A percentile compares a stretch with the other conserved stretches of the same genome.
Conservation (phyloP, 805 yeast species). For the Lachancea nothofagi region DNA sequence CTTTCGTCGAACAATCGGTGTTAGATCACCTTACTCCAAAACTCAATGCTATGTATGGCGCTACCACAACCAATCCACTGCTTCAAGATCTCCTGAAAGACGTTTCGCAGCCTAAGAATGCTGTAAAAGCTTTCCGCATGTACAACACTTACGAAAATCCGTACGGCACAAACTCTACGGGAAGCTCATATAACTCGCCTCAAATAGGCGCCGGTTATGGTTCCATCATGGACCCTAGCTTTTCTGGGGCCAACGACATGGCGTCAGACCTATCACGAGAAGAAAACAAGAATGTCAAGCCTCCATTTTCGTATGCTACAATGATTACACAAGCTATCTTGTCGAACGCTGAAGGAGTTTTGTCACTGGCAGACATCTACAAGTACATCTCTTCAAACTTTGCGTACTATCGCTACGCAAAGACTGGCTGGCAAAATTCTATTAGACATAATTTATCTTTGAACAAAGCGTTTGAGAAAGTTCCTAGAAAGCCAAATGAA, state of each 20-base stretch:
- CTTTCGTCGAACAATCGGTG: conserved; percentile 46
- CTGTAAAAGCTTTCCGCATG: conserved; percentile 31
- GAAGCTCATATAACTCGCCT: conserved; percentile 7
- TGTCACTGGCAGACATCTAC: conserved; percentile 87
- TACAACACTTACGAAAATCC: conserved; percentile 15
- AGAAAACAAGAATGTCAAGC: conserved; percentile 84
- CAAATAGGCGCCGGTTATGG: conserved; percentile 11
- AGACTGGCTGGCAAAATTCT: conserved; percentile 98
- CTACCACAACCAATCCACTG: conserved; percentile 18
- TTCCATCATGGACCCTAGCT: conserved; percentile 13
- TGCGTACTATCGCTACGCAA: conserved; percentile 85
- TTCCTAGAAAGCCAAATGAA: conserved; percentile 89
- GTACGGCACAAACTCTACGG: conserved; percentile 4
- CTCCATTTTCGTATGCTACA: conserved; percentile 95
- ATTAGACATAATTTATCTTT: conserved; percentile 91
- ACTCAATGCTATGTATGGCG: conserved; percentile 22
- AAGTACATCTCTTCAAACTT: conserved; percentile 83
- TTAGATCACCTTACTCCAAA: conserved; percentile 34
- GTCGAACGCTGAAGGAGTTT: conserved; percentile 79
- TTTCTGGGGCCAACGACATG: conserved; percentile 17
- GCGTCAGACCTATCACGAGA: conserved; percentile 69
- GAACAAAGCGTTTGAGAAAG: conserved; percentile 96
- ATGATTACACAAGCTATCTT: conserved; percentile 97
- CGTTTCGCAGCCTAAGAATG: conserved; percentile 17
- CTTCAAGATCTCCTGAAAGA: conserved; percentile 12